Conservation (phyloP, 2,329 filamentous ascomycete genomes). For the Ophiostoma perfectum region DNA sequence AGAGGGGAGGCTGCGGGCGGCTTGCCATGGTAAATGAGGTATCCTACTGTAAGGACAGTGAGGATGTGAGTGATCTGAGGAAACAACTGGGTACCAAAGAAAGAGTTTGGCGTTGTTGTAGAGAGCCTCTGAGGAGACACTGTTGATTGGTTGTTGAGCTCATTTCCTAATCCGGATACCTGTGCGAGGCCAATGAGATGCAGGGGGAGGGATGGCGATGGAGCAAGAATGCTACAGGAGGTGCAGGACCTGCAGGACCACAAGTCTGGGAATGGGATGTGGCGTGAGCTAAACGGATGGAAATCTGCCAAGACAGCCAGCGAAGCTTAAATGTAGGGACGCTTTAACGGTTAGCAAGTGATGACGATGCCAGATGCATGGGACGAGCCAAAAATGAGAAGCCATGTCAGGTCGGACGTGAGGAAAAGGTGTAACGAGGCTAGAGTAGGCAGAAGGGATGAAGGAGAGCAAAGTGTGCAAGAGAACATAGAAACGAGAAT, state of each 20-base stretch:
- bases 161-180: slow-evolving; percentile 26
- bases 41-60: background rate
- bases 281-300: background rate
- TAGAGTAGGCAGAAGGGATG: background rate
- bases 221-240: background rate
- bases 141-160: slow-evolving; percentile 22
- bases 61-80: background rate
- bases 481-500: no score
- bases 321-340: background rate
- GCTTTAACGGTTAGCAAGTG: background rate
- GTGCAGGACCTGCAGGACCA: background rate
- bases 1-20: background rate
- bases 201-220: background rate
- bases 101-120: slow-evolving; percentile 5
- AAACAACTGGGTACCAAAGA: background rate
- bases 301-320: background rate
- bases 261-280: background rate
- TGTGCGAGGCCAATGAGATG: slow-evolving; percentile 27
- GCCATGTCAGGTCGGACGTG: no score
- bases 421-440: no score
- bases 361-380: background rate
- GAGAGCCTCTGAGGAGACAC: background rate
- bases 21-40: background rate
- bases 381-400: no score
- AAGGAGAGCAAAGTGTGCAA: background rate